These are phyloP conservation scores for Physcomitrellopsis africana DNA, from an alignment of 225 moss, liverwort and hornwort species.

Conservation along the genomic window DNA sequence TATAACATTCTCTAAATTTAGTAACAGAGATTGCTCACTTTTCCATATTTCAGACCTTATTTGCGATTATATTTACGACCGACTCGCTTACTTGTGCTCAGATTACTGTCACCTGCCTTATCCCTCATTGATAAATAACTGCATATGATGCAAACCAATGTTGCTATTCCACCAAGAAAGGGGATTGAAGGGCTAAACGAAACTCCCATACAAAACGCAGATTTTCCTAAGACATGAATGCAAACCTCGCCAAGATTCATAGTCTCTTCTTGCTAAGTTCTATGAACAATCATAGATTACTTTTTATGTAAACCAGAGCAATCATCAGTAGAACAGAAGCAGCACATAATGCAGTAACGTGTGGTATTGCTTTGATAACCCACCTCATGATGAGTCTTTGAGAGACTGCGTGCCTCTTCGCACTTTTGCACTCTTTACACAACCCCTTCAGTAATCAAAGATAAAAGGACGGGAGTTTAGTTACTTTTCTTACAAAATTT, in stretches of 20 bases:
- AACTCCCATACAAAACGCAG: constrained; percentile 27
- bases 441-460: not conserved
- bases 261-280: constrained; percentile 5
- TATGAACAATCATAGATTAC: not conserved
- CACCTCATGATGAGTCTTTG: not conserved
- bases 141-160: constrained; percentile 15
- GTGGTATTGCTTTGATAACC: not conserved
- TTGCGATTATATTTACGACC: constrained; percentile 18
- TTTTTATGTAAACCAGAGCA: not conserved
- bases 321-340: not conserved
- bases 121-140: not conserved
- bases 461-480: too few relatives aligned
- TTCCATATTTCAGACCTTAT: not conserved
- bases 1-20: not conserved
- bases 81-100: not conserved
- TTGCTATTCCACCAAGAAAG: constrained; percentile 23
- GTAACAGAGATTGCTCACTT: not conserved
- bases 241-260: constrained; percentile 44
- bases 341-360: too few relatives aligned
- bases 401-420: not conserved
- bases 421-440: not conserved
- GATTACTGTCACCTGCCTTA: not conserved
- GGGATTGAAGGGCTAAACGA: constrained; percentile 33
- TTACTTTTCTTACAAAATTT: too few relatives aligned
- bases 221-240: constrained; percentile 26